Percentiles rank a stretch among this genome's conserved stretches.
Evolutionary conservation across 148 eudicot species (phyloP).

Genomic region (Fagopyrum esculentum): DNA sequence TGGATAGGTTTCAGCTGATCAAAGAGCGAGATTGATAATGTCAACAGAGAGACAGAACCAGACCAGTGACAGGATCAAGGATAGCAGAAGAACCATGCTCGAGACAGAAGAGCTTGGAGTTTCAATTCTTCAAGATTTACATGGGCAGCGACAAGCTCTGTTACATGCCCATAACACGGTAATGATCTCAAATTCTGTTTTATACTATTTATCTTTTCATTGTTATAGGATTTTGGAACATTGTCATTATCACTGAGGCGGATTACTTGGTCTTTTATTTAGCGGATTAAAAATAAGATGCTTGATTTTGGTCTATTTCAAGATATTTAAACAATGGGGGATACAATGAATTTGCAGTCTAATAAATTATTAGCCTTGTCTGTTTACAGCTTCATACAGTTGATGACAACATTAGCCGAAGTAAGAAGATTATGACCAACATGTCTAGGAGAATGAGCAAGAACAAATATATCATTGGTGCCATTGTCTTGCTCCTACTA

Average conservation of each 20-base stretch:
- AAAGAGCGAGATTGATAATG: slow-evolving; percentile 45
- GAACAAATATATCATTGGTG: slow-evolving; percentile 48
- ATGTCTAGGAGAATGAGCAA: slow-evolving; percentile 55
- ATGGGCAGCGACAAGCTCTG: slow-evolving; percentile 51
- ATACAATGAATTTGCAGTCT: not conserved
- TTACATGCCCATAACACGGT: slow-evolving; percentile 49
- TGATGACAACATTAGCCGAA: slow-evolving; percentile 42
- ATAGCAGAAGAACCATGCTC: slow-evolving; percentile 52
- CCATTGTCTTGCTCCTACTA: slow-evolving; percentile 34
- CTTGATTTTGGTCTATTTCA: too few species aligned
- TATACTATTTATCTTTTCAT: not conserved
- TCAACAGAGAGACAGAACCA: slow-evolving; percentile 57
- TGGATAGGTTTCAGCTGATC: slow-evolving; percentile 54
- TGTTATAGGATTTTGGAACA: not conserved
- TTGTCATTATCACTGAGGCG: too few species aligned
- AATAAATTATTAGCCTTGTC: not conserved
- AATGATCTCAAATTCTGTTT: not conserved
- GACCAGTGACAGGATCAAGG: slow-evolving; percentile 48
- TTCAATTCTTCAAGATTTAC: slow-evolving; percentile 48
- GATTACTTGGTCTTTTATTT: too few species aligned
- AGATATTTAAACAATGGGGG: not conserved
- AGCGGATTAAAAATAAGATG: too few species aligned
- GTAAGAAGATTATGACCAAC: slow-evolving; percentile 43
- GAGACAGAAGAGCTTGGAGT: slow-evolving; percentile 61
- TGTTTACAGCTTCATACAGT: slow-evolving; percentile 45